Conservation (phyloP, 768 basidiomycete species). For the Trametes punicea region DNA sequence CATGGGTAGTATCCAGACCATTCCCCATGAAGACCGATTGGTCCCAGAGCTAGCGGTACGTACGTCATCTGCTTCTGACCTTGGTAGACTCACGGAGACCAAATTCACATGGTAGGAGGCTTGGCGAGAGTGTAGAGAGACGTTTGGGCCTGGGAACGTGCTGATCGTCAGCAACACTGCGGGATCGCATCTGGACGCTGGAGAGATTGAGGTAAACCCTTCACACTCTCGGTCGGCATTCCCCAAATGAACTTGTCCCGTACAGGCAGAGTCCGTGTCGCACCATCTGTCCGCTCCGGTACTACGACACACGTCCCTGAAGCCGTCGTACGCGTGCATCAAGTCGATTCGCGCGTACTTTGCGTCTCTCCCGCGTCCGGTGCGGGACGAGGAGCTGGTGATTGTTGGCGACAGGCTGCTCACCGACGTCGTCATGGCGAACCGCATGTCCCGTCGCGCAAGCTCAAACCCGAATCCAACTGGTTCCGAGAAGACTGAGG, state of each 20-base stretch:
- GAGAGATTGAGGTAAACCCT: slow-evolving; percentile 68
- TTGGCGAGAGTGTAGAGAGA: slow-evolving; percentile 68
- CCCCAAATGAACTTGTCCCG: not conserved
- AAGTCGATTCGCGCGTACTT: slow-evolving; percentile 73
- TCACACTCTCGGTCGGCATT: not conserved
- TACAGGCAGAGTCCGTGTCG: slow-evolving; percentile 83
- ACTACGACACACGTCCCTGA: slow-evolving; percentile 68
- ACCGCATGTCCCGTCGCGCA: slow-evolving; percentile 50
- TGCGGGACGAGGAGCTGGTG: slow-evolving; percentile 63
- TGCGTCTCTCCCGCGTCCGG: slow-evolving; percentile 48
- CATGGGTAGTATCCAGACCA: slow-evolving; percentile 50
- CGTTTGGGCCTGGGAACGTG: slow-evolving; percentile 77
- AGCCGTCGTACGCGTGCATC: slow-evolving; percentile 81
- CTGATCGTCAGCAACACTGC: slow-evolving; percentile 95
- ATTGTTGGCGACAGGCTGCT: slow-evolving; percentile 91
- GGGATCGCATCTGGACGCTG: slow-evolving; percentile 73
- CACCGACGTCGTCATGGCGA: slow-evolving; percentile 87
- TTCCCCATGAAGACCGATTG: slow-evolving; percentile 71
- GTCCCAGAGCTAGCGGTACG: slow-evolving; percentile 71
- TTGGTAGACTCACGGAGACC: not conserved
- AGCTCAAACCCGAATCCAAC: slow-evolving; percentile 6
- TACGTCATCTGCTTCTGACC: not conserved
- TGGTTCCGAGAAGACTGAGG: slow-evolving; percentile 8
- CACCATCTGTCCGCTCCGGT: slow-evolving; percentile 78
- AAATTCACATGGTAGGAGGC: slow-evolving; percentile 44